phyloP scores from a whole-genome alignment of 805 yeast species.

The Brettanomyces custersianus region DNA sequence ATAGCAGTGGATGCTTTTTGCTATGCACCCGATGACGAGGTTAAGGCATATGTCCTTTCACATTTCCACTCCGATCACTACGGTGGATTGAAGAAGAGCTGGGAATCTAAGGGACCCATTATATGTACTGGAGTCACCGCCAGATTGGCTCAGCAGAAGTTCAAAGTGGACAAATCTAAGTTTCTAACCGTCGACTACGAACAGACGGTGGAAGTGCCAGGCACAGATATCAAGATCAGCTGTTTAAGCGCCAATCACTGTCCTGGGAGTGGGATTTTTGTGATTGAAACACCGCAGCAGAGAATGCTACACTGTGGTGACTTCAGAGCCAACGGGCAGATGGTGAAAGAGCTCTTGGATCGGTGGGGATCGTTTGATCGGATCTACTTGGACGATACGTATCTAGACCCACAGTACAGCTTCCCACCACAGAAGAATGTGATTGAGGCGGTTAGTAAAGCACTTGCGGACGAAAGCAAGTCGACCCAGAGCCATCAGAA shows the following conservation, averaged over 20 bases:
- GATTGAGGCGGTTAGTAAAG: conserved; percentile 46
- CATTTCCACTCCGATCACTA: conserved; percentile 96
- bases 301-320: conserved; percentile 83
- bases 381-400: conserved; percentile 86
- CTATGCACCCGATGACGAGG: conserved; percentile 35
- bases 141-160: conserved; percentile 41
- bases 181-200: conserved; percentile 32
- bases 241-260: conserved; percentile 88
- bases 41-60: conserved; percentile 50
- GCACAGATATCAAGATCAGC: conserved; percentile 42
- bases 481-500: conserved; percentile 12
- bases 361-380: conserved; percentile 35
- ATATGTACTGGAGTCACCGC: conserved; percentile 70
- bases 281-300: conserved; percentile 43
- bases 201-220: conserved; percentile 28
- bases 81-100: conserved; percentile 69
- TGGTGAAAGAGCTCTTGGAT: conserved; percentile 30
- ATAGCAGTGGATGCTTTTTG: conserved; percentile 63
- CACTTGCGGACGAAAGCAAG: conserved; percentile 27
- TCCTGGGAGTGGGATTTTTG: conserved; percentile 85
- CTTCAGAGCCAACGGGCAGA: conserved; percentile 58
- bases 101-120: conserved; percentile 59
- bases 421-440: conserved; percentile 76
- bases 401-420: conserved; percentile 60
- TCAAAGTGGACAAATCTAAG: conserved; percentile 38